These are phyloP conservation scores for Nosema bombycis DNA, from an alignment of 371 early-diverging fungal genomes.

Conservation along the genomic window DNA sequence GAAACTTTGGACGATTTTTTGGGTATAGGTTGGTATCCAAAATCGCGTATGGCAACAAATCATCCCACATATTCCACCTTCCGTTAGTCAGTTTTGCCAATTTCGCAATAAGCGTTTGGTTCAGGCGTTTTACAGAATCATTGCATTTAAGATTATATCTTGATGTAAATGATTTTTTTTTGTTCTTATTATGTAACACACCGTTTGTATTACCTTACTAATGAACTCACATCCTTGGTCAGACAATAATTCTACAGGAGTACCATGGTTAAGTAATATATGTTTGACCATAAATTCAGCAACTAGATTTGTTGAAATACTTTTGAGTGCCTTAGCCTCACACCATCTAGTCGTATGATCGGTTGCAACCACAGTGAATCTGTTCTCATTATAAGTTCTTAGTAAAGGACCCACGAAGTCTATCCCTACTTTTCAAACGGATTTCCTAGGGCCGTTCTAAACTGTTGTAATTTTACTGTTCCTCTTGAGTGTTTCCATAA, in stretches of 20 bases:
- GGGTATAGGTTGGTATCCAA: too few relatives aligned
- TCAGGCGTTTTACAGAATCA: constrained; percentile 17
- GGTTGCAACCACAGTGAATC: too few relatives aligned
- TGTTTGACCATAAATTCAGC: constrained; percentile 51
- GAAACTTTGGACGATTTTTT: too few relatives aligned
- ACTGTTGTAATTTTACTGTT: too few relatives aligned
- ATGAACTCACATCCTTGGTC: constrained; percentile 63
- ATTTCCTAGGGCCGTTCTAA: too few relatives aligned
- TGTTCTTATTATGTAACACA: background rate
- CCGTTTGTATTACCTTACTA: constrained; percentile 5
- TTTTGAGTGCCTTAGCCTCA: constrained; percentile 58
- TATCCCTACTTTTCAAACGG: too few relatives aligned
- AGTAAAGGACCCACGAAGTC: too few relatives aligned
- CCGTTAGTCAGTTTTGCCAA: constrained; percentile 21
- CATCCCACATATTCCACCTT: constrained; percentile 27
- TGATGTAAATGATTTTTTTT: constrained; percentile 6
- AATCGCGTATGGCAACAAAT: constrained; percentile 15
- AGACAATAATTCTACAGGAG: constrained; percentile 58
- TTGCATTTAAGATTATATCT: constrained; percentile 2
- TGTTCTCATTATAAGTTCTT: too few relatives aligned
- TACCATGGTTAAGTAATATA: constrained; percentile 38
- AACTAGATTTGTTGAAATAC: constrained; percentile 47
- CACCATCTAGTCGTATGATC: constrained; percentile 65
- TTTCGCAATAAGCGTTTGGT: constrained; percentile 32
- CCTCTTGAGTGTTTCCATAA: too few relatives aligned